phyloP scores from a whole-genome alignment of 2,329 filamentous ascomycete species.

The Zymoseptoria brevis region DNA sequence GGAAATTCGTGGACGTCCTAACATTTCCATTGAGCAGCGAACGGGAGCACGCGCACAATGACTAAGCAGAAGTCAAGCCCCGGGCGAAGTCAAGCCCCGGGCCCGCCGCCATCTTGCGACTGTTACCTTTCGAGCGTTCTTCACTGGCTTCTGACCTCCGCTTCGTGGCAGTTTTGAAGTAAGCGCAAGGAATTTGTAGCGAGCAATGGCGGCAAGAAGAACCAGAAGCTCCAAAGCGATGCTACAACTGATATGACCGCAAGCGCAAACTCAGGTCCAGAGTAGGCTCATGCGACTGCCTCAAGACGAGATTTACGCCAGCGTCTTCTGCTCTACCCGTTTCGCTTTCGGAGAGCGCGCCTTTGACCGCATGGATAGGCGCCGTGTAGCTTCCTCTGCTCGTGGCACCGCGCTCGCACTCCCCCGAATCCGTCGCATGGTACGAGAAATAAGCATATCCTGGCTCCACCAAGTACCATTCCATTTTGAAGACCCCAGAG shows the following conservation, averaged over 20 bases:
- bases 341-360: constrained; percentile 8
- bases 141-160: too few species aligned
- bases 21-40: too few species aligned
- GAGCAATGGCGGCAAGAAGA: background rate
- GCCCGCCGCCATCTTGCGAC: too few species aligned
- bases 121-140: too few species aligned
- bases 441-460: constrained; percentile 1
- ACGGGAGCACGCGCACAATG: too few species aligned
- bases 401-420: constrained; percentile 7
- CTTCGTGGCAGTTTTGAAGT: too few species aligned
- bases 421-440: constrained; percentile 7
- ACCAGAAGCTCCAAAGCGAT: background rate
- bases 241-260: background rate
- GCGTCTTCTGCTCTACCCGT: constrained; percentile 7
- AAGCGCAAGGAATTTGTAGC: too few species aligned
- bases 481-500: constrained; percentile 5
- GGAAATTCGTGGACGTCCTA: too few species aligned
- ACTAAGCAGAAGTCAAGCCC: too few species aligned
- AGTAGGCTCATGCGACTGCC: constrained; percentile 8
- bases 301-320: constrained; percentile 12
- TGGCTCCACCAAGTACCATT: constrained; percentile 6
- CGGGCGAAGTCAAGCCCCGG: too few species aligned
- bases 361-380: constrained; percentile 3
- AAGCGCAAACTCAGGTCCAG: background rate
- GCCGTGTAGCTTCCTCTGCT: constrained; percentile 4